A percentile compares a stretch with the other conserved stretches of the same genome.
Evolutionary conservation across 1,139 yeast species (phyloP).

Genomic region (Blastobotrys arbuscula): DNA sequence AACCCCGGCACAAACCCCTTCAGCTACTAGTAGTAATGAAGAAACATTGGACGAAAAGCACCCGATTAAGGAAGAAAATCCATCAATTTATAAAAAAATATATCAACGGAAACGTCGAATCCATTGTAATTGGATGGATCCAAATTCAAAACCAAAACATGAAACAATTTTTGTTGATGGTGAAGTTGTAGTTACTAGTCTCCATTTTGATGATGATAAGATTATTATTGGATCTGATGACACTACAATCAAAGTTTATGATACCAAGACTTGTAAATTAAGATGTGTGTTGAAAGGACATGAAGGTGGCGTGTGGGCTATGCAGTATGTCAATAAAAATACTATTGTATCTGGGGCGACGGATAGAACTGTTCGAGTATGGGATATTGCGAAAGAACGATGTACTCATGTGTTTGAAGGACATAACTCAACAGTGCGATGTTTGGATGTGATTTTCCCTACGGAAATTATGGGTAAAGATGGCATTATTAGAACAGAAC

Average conservation of each 20-base stretch:
- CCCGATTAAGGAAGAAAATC: constrained; percentile 28
- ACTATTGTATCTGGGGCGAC: constrained; percentile 87
- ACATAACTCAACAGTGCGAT: constrained; percentile 88
- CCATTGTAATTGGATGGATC: constrained; percentile 77
- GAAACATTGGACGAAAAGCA: constrained; percentile 12
- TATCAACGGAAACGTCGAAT: constrained; percentile 65
- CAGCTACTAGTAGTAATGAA: constrained; percentile 15
- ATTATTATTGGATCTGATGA: constrained; percentile 94
- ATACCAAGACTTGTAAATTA: constrained; percentile 65
- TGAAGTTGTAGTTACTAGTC: constrained; percentile 81
- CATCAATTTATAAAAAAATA: constrained; percentile 39
- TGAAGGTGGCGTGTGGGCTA: constrained; percentile 98
- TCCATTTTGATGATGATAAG: constrained; percentile 87
- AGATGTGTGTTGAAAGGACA: constrained; percentile 60
- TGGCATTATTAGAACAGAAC: constrained; percentile 60
- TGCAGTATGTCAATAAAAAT: constrained; percentile 67
- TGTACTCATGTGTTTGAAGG: constrained; percentile 87
- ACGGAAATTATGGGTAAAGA: constrained; percentile 30
- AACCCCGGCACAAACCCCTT: constrained; percentile 12
- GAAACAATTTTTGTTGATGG: constrained; percentile 72
- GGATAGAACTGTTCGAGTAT: constrained; percentile 83
- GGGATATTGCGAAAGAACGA: constrained; percentile 72
- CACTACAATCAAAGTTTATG: constrained; percentile 71
- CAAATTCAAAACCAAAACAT: constrained; percentile 61
- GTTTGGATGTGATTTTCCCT: constrained; percentile 77